Conservation (phyloP, 129 eudicot genomes). For the Flaveria linearis region DNA sequence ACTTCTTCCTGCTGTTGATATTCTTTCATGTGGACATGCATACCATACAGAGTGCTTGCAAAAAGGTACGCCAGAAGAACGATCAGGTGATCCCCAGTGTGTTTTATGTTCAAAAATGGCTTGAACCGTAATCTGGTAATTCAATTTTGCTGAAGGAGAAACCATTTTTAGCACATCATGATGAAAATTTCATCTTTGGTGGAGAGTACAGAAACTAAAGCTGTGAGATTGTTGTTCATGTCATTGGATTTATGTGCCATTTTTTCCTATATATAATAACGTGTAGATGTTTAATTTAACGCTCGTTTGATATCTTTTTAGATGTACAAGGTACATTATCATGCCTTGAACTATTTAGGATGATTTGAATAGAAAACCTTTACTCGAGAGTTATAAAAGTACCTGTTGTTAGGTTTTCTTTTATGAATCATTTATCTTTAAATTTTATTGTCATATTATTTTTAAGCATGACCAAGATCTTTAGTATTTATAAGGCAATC, state of each 20-base stretch:
- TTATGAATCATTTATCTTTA: neutral
- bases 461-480: neutral
- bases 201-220: conserved; percentile 32
- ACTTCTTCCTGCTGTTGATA: conserved; percentile 52
- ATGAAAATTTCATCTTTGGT: conserved; percentile 31
- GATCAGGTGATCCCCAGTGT: conserved; percentile 47
- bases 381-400: neutral
- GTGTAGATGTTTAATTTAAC: conserved; percentile 23
- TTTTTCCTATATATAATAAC: conserved; percentile 10
- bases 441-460: neutral
- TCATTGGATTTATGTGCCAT: conserved; percentile 34
- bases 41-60: conserved; percentile 54
- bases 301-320: neutral
- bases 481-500: too few relatives aligned
- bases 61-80: conserved; percentile 24
- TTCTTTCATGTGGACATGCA: conserved; percentile 62
- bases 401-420: neutral
- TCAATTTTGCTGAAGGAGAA: conserved; percentile 29
- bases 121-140: conserved; percentile 26
- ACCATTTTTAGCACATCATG: conserved; percentile 33
- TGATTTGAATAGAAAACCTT: neutral
- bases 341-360: neutral
- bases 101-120: conserved; percentile 39
- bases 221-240: conserved; percentile 27
- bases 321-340: neutral